Conservation (phyloP, 495 filamentous ascomycete genomes). For the Chaetomium fimeti region DNA sequence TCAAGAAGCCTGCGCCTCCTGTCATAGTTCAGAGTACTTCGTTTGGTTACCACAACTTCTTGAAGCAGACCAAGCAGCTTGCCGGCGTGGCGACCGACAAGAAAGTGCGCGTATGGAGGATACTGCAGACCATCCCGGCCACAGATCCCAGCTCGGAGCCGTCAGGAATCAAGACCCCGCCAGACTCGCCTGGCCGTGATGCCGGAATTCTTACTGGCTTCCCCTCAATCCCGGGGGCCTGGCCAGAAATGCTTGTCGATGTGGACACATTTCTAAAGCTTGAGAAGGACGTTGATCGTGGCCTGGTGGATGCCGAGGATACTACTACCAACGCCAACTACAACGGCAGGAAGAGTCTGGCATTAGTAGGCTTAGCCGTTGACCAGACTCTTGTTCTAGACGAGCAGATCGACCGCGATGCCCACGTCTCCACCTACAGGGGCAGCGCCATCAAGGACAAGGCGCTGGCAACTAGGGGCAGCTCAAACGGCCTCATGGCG, state of each 20-base stretch:
- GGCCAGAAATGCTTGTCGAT: slow-evolving; percentile 69
- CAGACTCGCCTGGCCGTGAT: slow-evolving; percentile 31
- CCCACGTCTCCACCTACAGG: slow-evolving; percentile 62
- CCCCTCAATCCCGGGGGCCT: slow-evolving; percentile 47
- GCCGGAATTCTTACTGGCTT: slow-evolving; percentile 30
- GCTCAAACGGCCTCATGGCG: slow-evolving; percentile 33
- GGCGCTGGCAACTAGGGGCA: slow-evolving; percentile 37
- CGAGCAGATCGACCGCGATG: slow-evolving; percentile 63
- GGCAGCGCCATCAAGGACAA: slow-evolving; percentile 38
- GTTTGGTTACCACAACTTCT: slow-evolving; percentile 65
- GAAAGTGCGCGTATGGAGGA: slow-evolving; percentile 78
- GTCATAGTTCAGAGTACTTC: slow-evolving; percentile 67
- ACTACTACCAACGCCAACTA: slow-evolving; percentile 72
- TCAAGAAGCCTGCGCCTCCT: slow-evolving; percentile 55
- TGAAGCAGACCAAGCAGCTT: slow-evolving; percentile 67
- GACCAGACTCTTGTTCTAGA: slow-evolving; percentile 75
- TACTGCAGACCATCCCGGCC: slow-evolving; percentile 52
- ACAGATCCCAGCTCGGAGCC: slow-evolving; percentile 29
- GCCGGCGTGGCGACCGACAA: slow-evolving; percentile 61
- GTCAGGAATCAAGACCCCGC: slow-evolving; percentile 36
- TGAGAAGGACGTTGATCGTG: slow-evolving; percentile 64
- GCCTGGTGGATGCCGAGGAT: slow-evolving; percentile 67
- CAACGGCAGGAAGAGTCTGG: slow-evolving; percentile 66
- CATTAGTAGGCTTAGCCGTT: slow-evolving; percentile 61
- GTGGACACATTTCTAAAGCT: slow-evolving; percentile 67